Evolutionary conservation across 2,329 filamentous ascomycete genomes (phyloP).

Genomic region (Nectriaceae sp.): DNA sequence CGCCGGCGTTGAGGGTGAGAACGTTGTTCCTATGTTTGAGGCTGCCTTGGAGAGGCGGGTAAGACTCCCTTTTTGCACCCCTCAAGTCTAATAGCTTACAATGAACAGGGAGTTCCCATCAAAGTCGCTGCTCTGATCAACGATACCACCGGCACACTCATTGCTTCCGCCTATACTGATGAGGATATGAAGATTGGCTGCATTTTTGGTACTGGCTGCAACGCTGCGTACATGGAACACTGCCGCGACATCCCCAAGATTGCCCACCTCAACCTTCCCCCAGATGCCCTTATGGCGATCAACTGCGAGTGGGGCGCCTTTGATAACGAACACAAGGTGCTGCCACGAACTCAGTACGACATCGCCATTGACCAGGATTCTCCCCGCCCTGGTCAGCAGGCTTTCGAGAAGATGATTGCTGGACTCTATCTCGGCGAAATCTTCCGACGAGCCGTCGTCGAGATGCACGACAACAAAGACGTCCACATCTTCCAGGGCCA

Average conservation of each 20-base stretch:
- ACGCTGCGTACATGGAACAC: constrained; percentile 97
- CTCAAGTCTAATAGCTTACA: too few species aligned
- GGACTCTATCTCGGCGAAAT: constrained; percentile 94
- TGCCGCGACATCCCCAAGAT: constrained; percentile 91
- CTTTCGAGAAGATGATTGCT: constrained; percentile 98
- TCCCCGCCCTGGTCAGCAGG: constrained; percentile 88
- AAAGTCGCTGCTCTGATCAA: constrained; percentile 94
- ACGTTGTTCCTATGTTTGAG: constrained; percentile 88
- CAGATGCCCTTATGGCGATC: constrained; percentile 86
- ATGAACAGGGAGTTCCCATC: constrained; percentile 75
- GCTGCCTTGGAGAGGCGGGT: constrained; percentile 65
- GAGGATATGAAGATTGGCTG: constrained; percentile 90
- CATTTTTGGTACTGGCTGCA: constrained; percentile 98
- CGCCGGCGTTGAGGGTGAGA: constrained; percentile 83
- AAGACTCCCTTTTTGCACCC: constrained; percentile 18
- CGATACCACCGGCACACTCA: constrained; percentile 94
- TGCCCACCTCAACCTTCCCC: constrained; percentile 83
- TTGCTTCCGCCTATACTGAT: constrained; percentile 97
- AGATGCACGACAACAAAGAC: constrained; percentile 78
- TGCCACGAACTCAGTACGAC: constrained; percentile 85
- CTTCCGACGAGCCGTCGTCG: constrained; percentile 83
- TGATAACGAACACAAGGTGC: constrained; percentile 87
- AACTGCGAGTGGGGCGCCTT: constrained; percentile 99
- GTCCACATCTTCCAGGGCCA: constrained; percentile 80
- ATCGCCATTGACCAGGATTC: constrained; percentile 87